Conservation (phyloP, 352 stramenopile species). For the Albugo candida region DNA sequence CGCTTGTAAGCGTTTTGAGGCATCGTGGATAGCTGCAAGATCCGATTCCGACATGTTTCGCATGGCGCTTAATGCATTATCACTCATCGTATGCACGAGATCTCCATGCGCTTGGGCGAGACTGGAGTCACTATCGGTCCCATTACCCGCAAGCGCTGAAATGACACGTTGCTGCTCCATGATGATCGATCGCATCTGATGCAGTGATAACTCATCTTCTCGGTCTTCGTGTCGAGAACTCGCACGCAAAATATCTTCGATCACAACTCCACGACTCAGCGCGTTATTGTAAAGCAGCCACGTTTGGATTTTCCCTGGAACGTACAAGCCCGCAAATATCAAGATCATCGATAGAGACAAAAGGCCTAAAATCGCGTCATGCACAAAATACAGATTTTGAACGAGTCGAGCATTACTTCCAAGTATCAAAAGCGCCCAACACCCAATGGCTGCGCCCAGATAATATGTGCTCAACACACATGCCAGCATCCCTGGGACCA, state of each 20-base stretch:
- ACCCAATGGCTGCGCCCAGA: slow-evolving; percentile 69
- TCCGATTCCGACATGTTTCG: slow-evolving; percentile 55
- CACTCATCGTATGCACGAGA: slow-evolving; percentile 41
- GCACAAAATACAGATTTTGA: slow-evolving; percentile 83
- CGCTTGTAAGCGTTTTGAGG: slow-evolving; percentile 33
- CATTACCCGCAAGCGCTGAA: slow-evolving; percentile 28
- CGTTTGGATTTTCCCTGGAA: slow-evolving; percentile 88
- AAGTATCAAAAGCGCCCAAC: slow-evolving; percentile 67
- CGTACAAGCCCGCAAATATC: slow-evolving; percentile 73
- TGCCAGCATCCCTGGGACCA: slow-evolving; percentile 72
- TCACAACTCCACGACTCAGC: slow-evolving; percentile 88
- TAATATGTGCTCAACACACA: slow-evolving; percentile 88
- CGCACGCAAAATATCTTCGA: slow-evolving; percentile 88
- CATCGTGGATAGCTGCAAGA: slow-evolving; percentile 33
- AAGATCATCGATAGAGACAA: slow-evolving; percentile 86
- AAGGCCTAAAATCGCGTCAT: slow-evolving; percentile 86
- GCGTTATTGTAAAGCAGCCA: slow-evolving; percentile 97
- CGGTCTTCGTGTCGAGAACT: slow-evolving; percentile 47
- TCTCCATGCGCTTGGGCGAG: slow-evolving; percentile 18
- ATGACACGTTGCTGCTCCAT: slow-evolving; percentile 63
- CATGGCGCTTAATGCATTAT: slow-evolving; percentile 38
- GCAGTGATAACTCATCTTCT: slow-evolving; percentile 44
- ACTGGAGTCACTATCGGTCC: slow-evolving; percentile 33
- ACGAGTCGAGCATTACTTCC: slow-evolving; percentile 81
- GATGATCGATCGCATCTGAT: slow-evolving; percentile 64